Evolutionary conservation across 192 early-diverging fungal genomes (phyloP).

Genomic region (Helicostylum pulchrum): DNA sequence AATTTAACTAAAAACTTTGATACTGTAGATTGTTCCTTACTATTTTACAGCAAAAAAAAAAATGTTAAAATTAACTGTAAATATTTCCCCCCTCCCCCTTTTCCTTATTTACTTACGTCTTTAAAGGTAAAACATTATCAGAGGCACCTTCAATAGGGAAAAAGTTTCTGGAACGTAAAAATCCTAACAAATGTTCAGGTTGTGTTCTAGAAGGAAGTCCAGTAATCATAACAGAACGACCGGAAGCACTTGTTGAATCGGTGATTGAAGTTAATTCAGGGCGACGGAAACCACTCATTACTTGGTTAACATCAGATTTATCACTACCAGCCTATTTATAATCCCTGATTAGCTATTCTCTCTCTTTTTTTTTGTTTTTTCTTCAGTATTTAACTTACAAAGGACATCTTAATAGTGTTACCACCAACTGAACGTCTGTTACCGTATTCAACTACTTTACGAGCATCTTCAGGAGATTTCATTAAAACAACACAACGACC

Average conservation of each 20-base stretch:
- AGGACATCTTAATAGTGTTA: conserved; percentile 12
- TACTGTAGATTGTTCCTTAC: conserved; percentile 12
- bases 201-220: conserved; percentile 24
- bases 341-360: neutral
- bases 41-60: neutral
- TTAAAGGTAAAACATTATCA: conserved; percentile 21
- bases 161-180: conserved; percentile 24
- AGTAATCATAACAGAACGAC: conserved; percentile 24
- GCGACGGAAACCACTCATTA: conserved; percentile 9
- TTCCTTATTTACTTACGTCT: conserved; percentile 23
- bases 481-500: conserved; percentile 26
- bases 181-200: conserved; percentile 18
- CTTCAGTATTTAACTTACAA: conserved; percentile 17
- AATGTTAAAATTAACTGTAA: neutral
- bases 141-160: conserved; percentile 29
- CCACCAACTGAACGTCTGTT: conserved; percentile 26
- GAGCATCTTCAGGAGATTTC: conserved; percentile 11
- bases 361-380: neutral
- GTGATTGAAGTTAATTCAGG: conserved; percentile 17
- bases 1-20: conserved; percentile 33
- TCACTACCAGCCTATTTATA: conserved; percentile 4
- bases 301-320: neutral
- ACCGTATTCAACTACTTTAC: conserved; percentile 14
- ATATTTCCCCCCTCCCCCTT: no score
- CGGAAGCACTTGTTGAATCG: conserved; percentile 21